phyloP scores from a whole-genome alignment of 1,139 yeast species.

The Saccharomyces pastorianus region DNA sequence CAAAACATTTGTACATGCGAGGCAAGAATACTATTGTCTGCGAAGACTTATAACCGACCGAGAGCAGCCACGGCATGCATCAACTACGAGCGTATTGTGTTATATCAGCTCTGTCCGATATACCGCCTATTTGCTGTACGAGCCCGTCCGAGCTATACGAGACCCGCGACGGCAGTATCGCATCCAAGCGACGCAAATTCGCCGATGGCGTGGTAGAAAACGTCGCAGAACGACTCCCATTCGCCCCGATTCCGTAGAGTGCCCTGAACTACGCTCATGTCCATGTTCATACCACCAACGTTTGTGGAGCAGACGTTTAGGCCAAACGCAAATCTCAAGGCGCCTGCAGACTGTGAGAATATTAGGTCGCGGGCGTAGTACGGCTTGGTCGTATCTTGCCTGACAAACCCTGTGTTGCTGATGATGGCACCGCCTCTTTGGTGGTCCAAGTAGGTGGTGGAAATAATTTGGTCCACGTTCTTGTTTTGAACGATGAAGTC shows the following conservation, averaged over 20 bases:
- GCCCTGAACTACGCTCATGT: conserved; percentile 15
- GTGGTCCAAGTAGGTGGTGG: conserved; percentile 13
- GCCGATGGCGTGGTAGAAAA: conserved; percentile 9
- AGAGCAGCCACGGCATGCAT: background rate
- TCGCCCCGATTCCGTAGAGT: conserved; percentile 10
- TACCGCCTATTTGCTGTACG: background rate
- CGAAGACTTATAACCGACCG: background rate
- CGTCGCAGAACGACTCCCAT: conserved; percentile 12
- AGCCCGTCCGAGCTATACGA: background rate
- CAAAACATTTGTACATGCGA: background rate
- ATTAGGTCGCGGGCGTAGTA: conserved; percentile 13
- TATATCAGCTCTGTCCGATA: background rate
- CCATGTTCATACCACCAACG: conserved; percentile 3
- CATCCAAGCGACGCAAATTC: conserved; percentile 5
- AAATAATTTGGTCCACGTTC: conserved; percentile 19
- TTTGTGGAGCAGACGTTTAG: conserved; percentile 20
- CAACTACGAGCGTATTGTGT: conserved; percentile 1
- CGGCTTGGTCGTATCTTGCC: conserved; percentile 5
- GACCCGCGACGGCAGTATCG: background rate
- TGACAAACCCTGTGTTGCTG: conserved; percentile 22
- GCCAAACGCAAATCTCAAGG: conserved; percentile 17
- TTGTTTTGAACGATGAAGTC: conserved; percentile 14
- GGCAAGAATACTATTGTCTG: background rate
- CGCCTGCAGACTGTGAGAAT: conserved; percentile 22
- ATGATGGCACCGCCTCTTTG: conserved; percentile 21